Evolutionary conservation across 768 basidiomycete genomes (phyloP).

Genomic region (Terana coerulea): DNA sequence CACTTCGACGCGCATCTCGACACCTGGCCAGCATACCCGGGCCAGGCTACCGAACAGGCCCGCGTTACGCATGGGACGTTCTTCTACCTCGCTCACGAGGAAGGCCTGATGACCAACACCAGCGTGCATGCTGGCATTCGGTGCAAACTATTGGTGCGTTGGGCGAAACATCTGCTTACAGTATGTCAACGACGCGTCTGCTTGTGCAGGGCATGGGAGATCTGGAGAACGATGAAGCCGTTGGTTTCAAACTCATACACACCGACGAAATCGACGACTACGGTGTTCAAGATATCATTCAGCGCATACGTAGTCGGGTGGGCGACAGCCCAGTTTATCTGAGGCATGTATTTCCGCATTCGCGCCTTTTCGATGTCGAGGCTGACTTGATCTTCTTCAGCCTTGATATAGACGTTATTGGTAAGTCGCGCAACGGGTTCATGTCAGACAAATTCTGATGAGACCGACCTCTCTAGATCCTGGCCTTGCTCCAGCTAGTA

Average conservation of each 20-base stretch:
- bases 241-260: constrained; percentile 77
- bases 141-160: constrained; percentile 59
- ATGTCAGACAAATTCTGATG: neutral
- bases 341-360: constrained; percentile 31
- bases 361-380: neutral
- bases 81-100: constrained; percentile 75
- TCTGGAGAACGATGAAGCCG: constrained; percentile 61
- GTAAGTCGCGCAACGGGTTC: constrained; percentile 30
- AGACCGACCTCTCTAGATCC: constrained; percentile 48
- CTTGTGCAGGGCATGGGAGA: constrained; percentile 50
- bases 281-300: constrained; percentile 66
- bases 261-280: constrained; percentile 83
- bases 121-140: constrained; percentile 85
- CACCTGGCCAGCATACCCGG: constrained; percentile 48
- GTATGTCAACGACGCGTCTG: neutral
- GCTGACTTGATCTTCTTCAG: constrained; percentile 28
- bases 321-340: constrained; percentile 77
- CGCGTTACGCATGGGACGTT: constrained; percentile 83
- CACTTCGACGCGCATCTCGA: constrained; percentile 82
- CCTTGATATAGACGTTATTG: constrained; percentile 81
- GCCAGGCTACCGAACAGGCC: constrained; percentile 50
- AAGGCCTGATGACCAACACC: constrained; percentile 69
- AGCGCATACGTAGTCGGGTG: constrained; percentile 66
- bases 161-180: no score
- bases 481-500: constrained; percentile 74